These are phyloP conservation scores for Mortierella sp. DNA, from an alignment of 371 early-diverging fungal species.

Conservation along the genomic window DNA sequence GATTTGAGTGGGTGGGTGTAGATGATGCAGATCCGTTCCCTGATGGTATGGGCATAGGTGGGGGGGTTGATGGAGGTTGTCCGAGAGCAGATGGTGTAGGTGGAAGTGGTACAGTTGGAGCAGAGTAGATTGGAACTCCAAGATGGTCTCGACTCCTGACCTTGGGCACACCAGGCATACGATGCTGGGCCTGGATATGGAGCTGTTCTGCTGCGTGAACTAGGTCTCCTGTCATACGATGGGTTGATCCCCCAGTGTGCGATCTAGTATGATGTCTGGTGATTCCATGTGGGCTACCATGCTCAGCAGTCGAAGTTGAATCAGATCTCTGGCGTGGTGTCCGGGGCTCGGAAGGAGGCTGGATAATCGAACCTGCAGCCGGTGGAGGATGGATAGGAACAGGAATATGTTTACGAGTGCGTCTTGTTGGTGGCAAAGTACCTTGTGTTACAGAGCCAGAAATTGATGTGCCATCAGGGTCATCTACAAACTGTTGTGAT, in stretches of 20 bases:
- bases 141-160: constrained; percentile 48
- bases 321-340: constrained; percentile 48
- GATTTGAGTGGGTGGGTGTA: constrained; percentile 31
- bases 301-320: constrained; percentile 34
- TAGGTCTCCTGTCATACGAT: constrained; percentile 31
- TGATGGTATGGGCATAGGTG: constrained; percentile 27
- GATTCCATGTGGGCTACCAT: constrained; percentile 20
- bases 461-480: constrained; percentile 21
- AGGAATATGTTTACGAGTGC: constrained; percentile 37
- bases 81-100: constrained; percentile 35
- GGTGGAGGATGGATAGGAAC: constrained; percentile 35
- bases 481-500: constrained; percentile 18
- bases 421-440: constrained; percentile 23
- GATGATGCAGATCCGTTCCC: constrained; percentile 21
- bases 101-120: constrained; percentile 44
- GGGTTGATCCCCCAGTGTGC: constrained; percentile 49
- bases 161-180: constrained; percentile 23
- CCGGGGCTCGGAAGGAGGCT: constrained; percentile 25
- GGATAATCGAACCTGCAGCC: not conserved
- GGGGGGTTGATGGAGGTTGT: constrained; percentile 39
- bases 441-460: constrained; percentile 15
- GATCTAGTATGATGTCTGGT: constrained; percentile 35
- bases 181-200: constrained; percentile 40
- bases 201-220: constrained; percentile 25
- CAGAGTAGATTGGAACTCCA: constrained; percentile 33